A percentile compares a stretch with the other conserved stretches of the same genome.
Evolutionary conservation across 225 moss, liverwort and hornwort genomes (phyloP).

Genomic region (Pseudoscleropodium purum): DNA sequence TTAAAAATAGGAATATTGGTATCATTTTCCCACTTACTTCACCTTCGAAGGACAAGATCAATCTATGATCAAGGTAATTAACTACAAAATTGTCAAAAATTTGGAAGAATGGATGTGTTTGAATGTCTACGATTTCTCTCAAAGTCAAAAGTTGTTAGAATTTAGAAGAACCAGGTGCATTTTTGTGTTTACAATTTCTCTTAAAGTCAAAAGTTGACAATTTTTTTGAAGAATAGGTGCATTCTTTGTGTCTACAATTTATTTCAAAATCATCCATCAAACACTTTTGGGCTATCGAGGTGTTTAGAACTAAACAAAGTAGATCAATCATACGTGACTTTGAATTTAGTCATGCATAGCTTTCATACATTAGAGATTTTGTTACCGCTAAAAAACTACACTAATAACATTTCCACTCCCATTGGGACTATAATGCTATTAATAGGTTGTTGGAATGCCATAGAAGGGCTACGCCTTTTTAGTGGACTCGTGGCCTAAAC

Average conservation of each 20-base stretch:
- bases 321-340: neutral
- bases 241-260: neutral
- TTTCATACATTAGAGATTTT: neutral
- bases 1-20: too few species aligned
- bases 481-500: neutral
- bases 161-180: neutral
- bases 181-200: too few species aligned
- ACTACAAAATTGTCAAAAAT: neutral
- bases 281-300: accelerated
- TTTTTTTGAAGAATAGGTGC: neutral
- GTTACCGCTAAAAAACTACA: neutral
- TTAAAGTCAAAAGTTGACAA: neutral
- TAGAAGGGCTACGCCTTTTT: accelerated
- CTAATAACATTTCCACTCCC: neutral
- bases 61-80: neutral
- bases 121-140: too few species aligned
- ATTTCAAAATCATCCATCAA: neutral
- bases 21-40: accelerated
- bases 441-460: accelerated
- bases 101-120: neutral
- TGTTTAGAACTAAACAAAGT: neutral
- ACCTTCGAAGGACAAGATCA: neutral
- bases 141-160: neutral
- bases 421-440: accelerated
- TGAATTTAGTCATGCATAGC: neutral